Conservation (phyloP, 2,329 filamentous ascomycete species). For the Colletotrichum sp. region DNA sequence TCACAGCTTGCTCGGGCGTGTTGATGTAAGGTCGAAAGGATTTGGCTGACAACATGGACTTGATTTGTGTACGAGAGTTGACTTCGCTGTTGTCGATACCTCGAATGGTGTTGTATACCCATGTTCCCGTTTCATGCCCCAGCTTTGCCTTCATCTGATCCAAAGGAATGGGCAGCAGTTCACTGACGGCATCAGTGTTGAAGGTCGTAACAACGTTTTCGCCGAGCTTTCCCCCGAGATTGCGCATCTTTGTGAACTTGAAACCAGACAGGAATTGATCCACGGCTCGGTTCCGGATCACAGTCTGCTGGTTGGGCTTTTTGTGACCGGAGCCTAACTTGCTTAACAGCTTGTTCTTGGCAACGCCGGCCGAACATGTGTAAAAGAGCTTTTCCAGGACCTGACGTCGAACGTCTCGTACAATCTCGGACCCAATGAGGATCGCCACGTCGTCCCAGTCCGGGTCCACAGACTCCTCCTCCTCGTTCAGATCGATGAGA, state of each 20-base stretch:
- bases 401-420: slow-evolving; percentile 73
- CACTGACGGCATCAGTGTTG: slow-evolving; percentile 78
- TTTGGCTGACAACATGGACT: slow-evolving; percentile 96
- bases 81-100: slow-evolving; percentile 90
- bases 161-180: slow-evolving; percentile 74
- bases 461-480: slow-evolving; percentile 79
- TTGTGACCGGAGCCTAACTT: slow-evolving; percentile 91
- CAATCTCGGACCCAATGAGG: slow-evolving; percentile 86
- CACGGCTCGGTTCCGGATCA: slow-evolving; percentile 87
- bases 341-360: slow-evolving; percentile 92
- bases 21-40: slow-evolving; percentile 88
- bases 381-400: slow-evolving; percentile 78
- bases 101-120: slow-evolving; percentile 85
- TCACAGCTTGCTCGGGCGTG: slow-evolving; percentile 75
- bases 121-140: slow-evolving; percentile 82
- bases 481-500: slow-evolving; percentile 78
- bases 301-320: slow-evolving; percentile 93
- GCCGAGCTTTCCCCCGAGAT: slow-evolving; percentile 93
- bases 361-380: slow-evolving; percentile 90
- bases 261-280: slow-evolving; percentile 80
- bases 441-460: slow-evolving; percentile 97
- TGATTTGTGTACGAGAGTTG: slow-evolving; percentile 89
- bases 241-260: slow-evolving; percentile 94
- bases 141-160: slow-evolving; percentile 80
- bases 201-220: slow-evolving; percentile 85